These are phyloP conservation scores for Candida michaelii DNA, from an alignment of 805 yeast genomes.

Conservation along the genomic window DNA sequence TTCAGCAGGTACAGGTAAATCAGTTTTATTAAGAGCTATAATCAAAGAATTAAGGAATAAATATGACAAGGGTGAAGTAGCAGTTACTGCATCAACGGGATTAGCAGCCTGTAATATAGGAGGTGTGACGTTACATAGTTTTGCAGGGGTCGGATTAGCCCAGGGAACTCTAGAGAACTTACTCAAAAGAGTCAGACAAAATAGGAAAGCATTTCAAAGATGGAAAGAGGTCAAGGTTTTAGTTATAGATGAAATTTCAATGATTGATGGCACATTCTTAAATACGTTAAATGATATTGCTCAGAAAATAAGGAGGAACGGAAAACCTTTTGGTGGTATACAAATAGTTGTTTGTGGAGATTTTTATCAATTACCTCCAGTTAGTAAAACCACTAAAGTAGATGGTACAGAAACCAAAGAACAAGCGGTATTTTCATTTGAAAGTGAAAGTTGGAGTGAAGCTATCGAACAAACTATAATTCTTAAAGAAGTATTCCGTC, in stretches of 20 bases:
- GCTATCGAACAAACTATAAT: conserved; percentile 58
- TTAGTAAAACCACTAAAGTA: conserved; percentile 34
- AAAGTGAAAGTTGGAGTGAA: conserved; percentile 59
- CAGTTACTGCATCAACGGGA: conserved; percentile 84
- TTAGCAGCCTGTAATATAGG: conserved; percentile 81
- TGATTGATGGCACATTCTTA: conserved; percentile 70
- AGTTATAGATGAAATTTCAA: conserved; percentile 75
- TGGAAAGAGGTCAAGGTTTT: conserved; percentile 62
- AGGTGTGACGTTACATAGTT: conserved; percentile 75
- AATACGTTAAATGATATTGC: conserved; percentile 66
- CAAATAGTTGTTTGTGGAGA: conserved; percentile 79
- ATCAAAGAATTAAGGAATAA: conserved; percentile 51
- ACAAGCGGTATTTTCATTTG: conserved; percentile 58
- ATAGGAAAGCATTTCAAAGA: conserved; percentile 46
- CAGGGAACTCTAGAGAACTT: conserved; percentile 48
- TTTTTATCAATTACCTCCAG: conserved; percentile 82
- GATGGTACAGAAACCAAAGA: conserved; percentile 25
- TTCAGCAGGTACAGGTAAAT: conserved; percentile 98
- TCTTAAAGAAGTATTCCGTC: conserved; percentile 69
- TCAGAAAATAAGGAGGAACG: conserved; percentile 43
- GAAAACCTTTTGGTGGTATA: conserved; percentile 74
- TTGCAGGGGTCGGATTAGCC: conserved; percentile 77
- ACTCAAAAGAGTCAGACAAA: conserved; percentile 52
- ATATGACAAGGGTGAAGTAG: conserved; percentile 53
- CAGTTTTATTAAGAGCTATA: conserved; percentile 70